A percentile compares a stretch with the other conserved stretches of the same genome.
These are phyloP conservation scores for Penicillium capsulatum DNA, from an alignment of 2,329 filamentous ascomycete species.

Conservation along the genomic window DNA sequence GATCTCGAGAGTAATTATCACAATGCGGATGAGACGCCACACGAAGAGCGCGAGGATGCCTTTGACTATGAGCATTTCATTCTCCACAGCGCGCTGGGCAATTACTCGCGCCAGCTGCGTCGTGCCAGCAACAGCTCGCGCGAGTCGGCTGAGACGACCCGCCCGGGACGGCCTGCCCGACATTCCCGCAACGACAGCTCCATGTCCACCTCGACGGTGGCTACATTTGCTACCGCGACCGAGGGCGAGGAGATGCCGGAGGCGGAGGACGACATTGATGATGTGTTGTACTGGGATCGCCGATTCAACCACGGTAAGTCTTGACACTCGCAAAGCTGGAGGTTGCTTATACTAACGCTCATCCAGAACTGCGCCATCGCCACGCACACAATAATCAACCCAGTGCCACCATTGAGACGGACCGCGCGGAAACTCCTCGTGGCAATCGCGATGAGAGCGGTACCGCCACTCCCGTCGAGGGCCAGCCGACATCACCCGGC, in stretches of 20 bases:
- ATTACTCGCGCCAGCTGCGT: slow-evolving; percentile 36
- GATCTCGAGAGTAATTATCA: slow-evolving; percentile 33
- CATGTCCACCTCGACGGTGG: slow-evolving; percentile 59
- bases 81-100: slow-evolving; percentile 85
- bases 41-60: slow-evolving; percentile 89
- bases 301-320: slow-evolving; percentile 34
- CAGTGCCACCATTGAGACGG: slow-evolving; percentile 13
- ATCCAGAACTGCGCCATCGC: slow-evolving; percentile 26
- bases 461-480: slow-evolving; percentile 5
- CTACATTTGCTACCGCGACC: slow-evolving; percentile 61
- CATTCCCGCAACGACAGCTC: slow-evolving; percentile 53
- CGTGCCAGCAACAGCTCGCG: slow-evolving; percentile 38
- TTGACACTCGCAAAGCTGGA: neutral
- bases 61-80: slow-evolving; percentile 98
- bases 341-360: slow-evolving; percentile 6
- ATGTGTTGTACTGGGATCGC: slow-evolving; percentile 38
- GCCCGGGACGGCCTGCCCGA: slow-evolving; percentile 28
- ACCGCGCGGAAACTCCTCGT: slow-evolving; percentile 23
- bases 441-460: slow-evolving; percentile 10
- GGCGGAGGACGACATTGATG: slow-evolving; percentile 41
- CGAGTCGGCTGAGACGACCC: slow-evolving; percentile 51
- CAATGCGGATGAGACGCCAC: slow-evolving; percentile 61
- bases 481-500: slow-evolving; percentile 16
- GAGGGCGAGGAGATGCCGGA: slow-evolving; percentile 44
- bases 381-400: slow-evolving; percentile 18